These are phyloP conservation scores for Petasospora fabianii DNA, from an alignment of 1,139 yeast species.

Conservation along the genomic window DNA sequence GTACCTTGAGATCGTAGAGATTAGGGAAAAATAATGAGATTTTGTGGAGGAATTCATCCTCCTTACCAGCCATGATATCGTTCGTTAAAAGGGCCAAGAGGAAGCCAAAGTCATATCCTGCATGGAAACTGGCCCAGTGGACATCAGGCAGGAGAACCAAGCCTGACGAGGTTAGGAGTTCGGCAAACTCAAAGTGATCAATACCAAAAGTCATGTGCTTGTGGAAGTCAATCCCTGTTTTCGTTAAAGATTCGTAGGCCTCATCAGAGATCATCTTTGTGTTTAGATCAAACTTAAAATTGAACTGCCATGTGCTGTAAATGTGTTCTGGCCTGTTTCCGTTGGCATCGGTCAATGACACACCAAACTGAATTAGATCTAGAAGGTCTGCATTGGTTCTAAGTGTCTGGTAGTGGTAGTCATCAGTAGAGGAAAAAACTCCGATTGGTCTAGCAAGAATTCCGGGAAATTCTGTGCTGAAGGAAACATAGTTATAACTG, in stretches of 20 bases:
- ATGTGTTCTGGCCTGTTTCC: constrained; percentile 71
- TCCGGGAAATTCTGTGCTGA: constrained; percentile 93
- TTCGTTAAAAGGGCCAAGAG: constrained; percentile 74
- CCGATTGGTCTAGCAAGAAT: constrained; percentile 96
- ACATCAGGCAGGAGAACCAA: constrained; percentile 67
- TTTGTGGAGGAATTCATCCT: constrained; percentile 74
- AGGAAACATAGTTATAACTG: constrained; percentile 67
- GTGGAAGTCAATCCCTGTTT: constrained; percentile 80
- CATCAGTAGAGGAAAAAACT: constrained; percentile 84
- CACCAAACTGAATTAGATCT: constrained; percentile 81
- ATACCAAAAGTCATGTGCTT: constrained; percentile 78
- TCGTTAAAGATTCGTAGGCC: constrained; percentile 69
- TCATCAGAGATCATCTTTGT: constrained; percentile 81
- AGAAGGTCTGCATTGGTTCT: constrained; percentile 86
- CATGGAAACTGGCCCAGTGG: constrained; percentile 90
- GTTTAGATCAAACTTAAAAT: constrained; percentile 73
- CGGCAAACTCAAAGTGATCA: constrained; percentile 76
- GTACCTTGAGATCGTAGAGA: constrained; percentile 77
- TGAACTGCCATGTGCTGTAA: constrained; percentile 93
- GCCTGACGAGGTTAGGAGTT: constrained; percentile 82
- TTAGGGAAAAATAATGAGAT: constrained; percentile 73
- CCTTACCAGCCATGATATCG: constrained; percentile 75
- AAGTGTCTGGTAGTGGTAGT: constrained; percentile 93
- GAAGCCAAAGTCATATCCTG: constrained; percentile 94
- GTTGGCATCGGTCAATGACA: constrained; percentile 75